These are phyloP conservation scores for Tetradesmus lagerheimii DNA, from an alignment of 139 green algal species.

Conservation along the genomic window DNA sequence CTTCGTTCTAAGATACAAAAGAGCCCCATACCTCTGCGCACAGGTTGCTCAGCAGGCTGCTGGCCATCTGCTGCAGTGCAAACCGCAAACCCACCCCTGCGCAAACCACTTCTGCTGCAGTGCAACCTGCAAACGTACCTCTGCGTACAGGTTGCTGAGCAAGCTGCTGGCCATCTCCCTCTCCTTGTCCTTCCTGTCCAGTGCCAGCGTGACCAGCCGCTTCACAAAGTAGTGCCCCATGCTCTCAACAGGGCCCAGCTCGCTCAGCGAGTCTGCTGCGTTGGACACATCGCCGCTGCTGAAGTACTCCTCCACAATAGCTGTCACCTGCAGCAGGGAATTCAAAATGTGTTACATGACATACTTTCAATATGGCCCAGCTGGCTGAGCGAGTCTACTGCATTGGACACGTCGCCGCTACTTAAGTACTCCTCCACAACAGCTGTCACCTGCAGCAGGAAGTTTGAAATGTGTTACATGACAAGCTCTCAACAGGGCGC, in stretches of 20 bases:
- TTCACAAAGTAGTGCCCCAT: slow-evolving; percentile 95
- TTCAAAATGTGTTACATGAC: no score
- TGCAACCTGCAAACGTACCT: no score
- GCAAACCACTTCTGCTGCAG: no score
- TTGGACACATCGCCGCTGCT: slow-evolving; percentile 74
- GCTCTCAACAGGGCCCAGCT: slow-evolving; percentile 66
- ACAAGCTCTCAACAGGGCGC: slow-evolving; percentile 52
- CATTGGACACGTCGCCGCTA: slow-evolving; percentile 74
- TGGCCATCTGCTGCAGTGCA: not conserved
- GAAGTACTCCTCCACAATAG: slow-evolving; percentile 93
- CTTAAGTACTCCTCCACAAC: slow-evolving; percentile 93
- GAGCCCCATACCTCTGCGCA: no score
- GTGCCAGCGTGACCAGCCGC: slow-evolving; percentile 71
- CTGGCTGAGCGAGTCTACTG: slow-evolving; percentile 67
- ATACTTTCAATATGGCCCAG: slow-evolving; percentile 59
- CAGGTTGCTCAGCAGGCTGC: not conserved
- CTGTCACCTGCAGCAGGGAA: slow-evolving; percentile 52
- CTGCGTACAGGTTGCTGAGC: slow-evolving; percentile 88
- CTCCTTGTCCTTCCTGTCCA: slow-evolving; percentile 93
- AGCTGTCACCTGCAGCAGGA: slow-evolving; percentile 52
- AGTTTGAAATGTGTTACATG: no score
- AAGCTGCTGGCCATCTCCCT: slow-evolving; percentile 91
- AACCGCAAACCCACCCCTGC: no score
- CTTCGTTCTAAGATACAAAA: no score
- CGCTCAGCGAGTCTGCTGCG: slow-evolving; percentile 63